Conservation (phyloP, 768 basidiomycete genomes). For the Coprinellus aureogranulatus region DNA sequence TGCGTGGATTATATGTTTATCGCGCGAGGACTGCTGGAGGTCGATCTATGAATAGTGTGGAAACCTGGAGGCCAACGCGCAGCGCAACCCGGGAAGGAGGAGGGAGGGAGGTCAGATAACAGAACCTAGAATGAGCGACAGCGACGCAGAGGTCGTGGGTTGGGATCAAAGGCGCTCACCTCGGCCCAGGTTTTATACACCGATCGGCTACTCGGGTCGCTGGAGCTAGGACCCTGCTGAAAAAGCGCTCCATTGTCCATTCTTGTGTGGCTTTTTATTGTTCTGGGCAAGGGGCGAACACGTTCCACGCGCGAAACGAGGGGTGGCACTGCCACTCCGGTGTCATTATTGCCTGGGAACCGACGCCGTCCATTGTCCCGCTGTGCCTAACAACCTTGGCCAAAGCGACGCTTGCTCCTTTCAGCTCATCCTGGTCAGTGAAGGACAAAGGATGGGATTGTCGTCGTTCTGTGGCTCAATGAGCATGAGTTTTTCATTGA, state of each 20-base stretch:
- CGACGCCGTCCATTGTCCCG: background rate
- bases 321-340: background rate
- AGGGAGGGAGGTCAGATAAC: background rate
- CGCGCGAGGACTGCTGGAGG: background rate
- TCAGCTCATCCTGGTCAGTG: background rate
- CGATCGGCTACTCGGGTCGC: background rate
- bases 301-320: background rate
- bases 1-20: background rate
- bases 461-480: background rate
- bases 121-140: too few relatives aligned
- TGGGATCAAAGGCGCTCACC: background rate
- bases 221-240: background rate
- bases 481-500: too few relatives aligned
- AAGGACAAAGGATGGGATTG: too few relatives aligned
- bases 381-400: background rate
- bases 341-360: background rate
- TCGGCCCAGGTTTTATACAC: background rate
- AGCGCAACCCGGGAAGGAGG: background rate
- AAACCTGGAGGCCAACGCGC: constrained; percentile 5
- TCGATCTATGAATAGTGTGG: background rate
- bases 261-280: background rate
- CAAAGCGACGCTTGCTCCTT: background rate
- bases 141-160: background rate
- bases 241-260: background rate
- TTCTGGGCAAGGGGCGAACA: background rate